phyloP scores from a whole-genome alignment of 768 basidiomycete species.

The Suillus subalutaceus region DNA sequence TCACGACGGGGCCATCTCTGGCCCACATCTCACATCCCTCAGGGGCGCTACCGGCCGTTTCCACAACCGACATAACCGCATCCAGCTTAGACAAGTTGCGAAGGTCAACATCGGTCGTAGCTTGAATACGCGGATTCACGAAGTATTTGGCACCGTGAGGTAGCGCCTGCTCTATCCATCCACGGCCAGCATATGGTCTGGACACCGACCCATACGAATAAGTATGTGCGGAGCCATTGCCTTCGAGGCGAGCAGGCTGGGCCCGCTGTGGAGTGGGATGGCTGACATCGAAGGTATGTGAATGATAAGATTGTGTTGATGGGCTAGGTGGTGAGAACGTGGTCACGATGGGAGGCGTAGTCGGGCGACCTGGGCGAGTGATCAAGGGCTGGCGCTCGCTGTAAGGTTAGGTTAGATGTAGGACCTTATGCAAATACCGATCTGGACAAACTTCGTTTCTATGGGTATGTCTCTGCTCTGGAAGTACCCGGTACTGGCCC shows the following conservation, averaged over 20 bases:
- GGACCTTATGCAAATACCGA: too few relatives aligned
- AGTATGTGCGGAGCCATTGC: conserved; percentile 34
- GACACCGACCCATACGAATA: conserved; percentile 30
- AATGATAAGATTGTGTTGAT: conserved; percentile 27
- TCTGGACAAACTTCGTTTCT: conserved; percentile 31
- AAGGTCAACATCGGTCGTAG: conserved; percentile 75
- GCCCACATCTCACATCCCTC: conserved; percentile 68
- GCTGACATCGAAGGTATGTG: conserved; percentile 21
- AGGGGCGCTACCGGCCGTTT: conserved; percentile 34
- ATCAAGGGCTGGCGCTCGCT: conserved; percentile 63
- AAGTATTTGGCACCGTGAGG: conserved; percentile 76
- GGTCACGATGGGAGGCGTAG: conserved; percentile 33
- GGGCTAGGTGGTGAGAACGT: conserved; percentile 20
- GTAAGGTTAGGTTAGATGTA: conserved; percentile 7
- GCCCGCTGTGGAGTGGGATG: conserved; percentile 35
- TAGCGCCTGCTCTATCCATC: conserved; percentile 78
- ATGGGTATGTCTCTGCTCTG: conserved; percentile 10
- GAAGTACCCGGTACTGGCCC: conserved; percentile 17
- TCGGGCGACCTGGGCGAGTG: conserved; percentile 25
- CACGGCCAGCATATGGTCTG: conserved; percentile 40
- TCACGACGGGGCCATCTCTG: conserved; percentile 39
- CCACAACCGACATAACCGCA: conserved; percentile 36
- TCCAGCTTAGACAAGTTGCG: conserved; percentile 54
- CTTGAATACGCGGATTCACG: conserved; percentile 58
- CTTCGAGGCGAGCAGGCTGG: conserved; percentile 24